Base-by-base conservation (phyloP, 768 basidiomycete species). In the Tricholoma hemisulphureum region DNA sequence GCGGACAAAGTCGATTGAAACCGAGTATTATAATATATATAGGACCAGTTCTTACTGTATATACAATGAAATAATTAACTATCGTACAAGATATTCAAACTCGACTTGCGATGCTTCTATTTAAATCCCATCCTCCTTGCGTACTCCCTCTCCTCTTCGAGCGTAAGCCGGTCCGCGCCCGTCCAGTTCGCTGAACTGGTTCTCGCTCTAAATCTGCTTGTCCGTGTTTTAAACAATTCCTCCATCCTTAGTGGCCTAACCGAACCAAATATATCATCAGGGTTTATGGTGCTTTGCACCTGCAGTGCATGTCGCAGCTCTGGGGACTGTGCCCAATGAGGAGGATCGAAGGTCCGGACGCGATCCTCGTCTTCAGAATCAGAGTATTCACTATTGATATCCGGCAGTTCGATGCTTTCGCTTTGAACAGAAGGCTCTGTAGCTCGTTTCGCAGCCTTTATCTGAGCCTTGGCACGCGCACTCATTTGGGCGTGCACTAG, bases 181-280 rank as follows among this genome's bases (percentile, higher is more conserved):
- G 86, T 82, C 96, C 96, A 98, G 69, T 97, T 97, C 31, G 96
- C 96, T 10, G 93, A 95, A 66, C 93, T 95, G 8, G 93, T 92
- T 48, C 96, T 81, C 6, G 91, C 88, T 57, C 95, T 80, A 78
- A 97, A 97, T 51, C 88, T 82, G 62, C 87, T 90, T 16, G 85
- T 87, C 60, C 86, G 80, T 21, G 75, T 77, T 65, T 85, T 83
- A 81, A 99, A 99, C 61, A 98, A 80, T 67, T 98, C 94, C 63
- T 95, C 94, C 94, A 98, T 97, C 60, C 78, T 80, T 55, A 98
- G 74, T 5, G 91, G 91, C 57, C 84, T 83, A 64, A 99, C 89
- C 7, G 85, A 84, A 9, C 96, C 96, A 64, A 99, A 99, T 53
- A 98, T 87, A 59, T 93, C 88, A 70, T 93, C 91, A 2, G 91